Evolutionary conservation across 306 rosid species (phyloP).

Genomic region (Adenanthera pavonina): DNA sequence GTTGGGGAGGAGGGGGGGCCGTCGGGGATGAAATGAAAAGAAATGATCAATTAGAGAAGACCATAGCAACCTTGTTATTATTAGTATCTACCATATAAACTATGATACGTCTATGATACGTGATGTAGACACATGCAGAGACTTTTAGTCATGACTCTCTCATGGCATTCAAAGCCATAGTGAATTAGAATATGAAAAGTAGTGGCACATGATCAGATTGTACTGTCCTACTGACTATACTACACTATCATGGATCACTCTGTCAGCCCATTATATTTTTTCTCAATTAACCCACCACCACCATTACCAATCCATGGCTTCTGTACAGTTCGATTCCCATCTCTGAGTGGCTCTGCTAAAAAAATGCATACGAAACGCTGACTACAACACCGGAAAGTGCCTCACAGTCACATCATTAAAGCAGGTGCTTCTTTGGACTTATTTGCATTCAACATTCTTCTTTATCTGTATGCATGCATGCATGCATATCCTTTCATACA

Average conservation of each 20-base stretch:
- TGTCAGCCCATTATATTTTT: background rate
- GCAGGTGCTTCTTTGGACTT: background rate
- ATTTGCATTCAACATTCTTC: background rate
- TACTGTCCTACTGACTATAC: background rate
- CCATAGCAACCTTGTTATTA: background rate
- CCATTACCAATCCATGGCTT: background rate
- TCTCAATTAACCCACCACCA: background rate
- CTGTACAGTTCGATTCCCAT: background rate
- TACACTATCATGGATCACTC: background rate
- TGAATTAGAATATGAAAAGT: too few species aligned
- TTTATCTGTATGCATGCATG: background rate
- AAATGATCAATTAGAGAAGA: background rate
- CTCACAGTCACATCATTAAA: background rate
- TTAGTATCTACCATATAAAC: too few species aligned
- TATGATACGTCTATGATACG: too few species aligned
- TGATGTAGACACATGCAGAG: too few species aligned
- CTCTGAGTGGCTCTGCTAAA: background rate
- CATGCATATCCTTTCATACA: too few species aligned
- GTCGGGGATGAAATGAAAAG: background rate
- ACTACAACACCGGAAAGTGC: background rate
- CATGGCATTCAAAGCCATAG: background rate
- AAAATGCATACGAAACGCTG: background rate
- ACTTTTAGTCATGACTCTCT: background rate
- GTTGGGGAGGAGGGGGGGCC: background rate
- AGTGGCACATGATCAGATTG: background rate